Conservation (phyloP, 108 stramenopile species). For the Heterococcus sp. region DNA sequence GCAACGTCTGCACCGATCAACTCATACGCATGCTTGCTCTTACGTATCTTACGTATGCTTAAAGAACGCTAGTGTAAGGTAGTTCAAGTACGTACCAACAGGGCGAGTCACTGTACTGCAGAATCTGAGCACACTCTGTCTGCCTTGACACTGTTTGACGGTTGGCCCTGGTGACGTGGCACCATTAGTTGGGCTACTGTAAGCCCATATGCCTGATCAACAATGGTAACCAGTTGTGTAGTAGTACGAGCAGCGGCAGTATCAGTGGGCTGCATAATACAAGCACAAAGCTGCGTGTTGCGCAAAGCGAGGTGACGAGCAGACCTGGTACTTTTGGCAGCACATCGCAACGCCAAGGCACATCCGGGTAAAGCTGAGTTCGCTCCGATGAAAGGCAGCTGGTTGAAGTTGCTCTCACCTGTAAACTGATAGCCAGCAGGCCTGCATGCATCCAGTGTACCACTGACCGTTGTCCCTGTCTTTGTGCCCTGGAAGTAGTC, state of each 20-base stretch:
- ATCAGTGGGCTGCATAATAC: background rate
- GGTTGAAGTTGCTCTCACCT: too few species aligned
- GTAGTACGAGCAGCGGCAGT: background rate
- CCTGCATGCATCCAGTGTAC: background rate
- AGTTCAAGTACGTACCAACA: too few species aligned
- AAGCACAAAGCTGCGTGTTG: background rate
- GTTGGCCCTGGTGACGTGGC: background rate
- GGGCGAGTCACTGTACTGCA: too few species aligned
- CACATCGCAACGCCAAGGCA: too few species aligned
- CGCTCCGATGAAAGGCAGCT: too few species aligned
- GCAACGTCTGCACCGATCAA: too few species aligned
- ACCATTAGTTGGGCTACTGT: background rate
- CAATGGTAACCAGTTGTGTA: background rate
- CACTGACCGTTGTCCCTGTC: background rate
- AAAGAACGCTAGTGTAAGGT: too few species aligned
- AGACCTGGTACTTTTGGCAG: too few species aligned
- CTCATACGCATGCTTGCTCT: too few species aligned
- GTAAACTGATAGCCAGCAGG: background rate
- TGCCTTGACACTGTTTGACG: background rate
- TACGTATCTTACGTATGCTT: too few species aligned
- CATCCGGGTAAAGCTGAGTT: too few species aligned
- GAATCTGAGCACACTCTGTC: background rate
- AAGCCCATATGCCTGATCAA: background rate
- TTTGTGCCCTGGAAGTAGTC: background rate
- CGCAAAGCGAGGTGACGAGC: too few species aligned